phyloP scores from a whole-genome alignment of 495 filamentous ascomycete species.

The Neurospora sp. region DNA sequence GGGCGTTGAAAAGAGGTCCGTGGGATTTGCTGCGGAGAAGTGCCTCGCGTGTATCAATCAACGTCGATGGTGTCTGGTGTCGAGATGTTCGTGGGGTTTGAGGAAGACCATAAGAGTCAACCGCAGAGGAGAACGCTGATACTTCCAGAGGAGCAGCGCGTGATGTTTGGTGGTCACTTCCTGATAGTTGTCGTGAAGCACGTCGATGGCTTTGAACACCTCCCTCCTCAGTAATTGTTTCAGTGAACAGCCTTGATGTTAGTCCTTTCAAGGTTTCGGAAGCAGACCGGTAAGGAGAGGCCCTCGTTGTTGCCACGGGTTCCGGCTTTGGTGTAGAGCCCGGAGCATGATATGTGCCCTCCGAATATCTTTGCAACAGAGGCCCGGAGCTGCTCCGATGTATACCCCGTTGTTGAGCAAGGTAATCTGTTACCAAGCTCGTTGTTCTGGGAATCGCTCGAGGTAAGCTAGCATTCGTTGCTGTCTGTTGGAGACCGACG shows the following conservation, averaged over 20 bases:
- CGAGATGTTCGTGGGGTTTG: conserved; percentile 23
- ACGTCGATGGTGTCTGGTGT: conserved; percentile 36
- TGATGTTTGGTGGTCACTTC: background rate
- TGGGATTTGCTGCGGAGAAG: conserved; percentile 45
- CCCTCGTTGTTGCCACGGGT: background rate
- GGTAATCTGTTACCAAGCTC: conserved; percentile 22
- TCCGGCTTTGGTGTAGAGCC: conserved; percentile 4
- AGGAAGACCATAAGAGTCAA: conserved; percentile 13
- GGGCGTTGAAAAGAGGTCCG: conserved; percentile 12
- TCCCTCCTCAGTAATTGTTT: conserved; percentile 32
- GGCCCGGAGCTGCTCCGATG: conserved; percentile 12
- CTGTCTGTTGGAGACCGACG: conserved; percentile 59
- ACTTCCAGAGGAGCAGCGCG: background rate
- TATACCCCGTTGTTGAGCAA: conserved; percentile 1
- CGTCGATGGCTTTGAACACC: conserved; percentile 8
- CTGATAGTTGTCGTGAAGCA: background rate
- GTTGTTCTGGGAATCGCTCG: conserved; percentile 25
- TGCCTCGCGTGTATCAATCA: conserved; percentile 53
- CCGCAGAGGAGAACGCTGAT: conserved; percentile 7
- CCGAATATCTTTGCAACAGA: conserved; percentile 11
- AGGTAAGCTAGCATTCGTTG: conserved; percentile 38
- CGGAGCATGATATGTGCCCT: background rate
- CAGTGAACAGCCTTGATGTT: conserved; percentile 14
- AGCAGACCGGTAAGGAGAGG: conserved; percentile 9
- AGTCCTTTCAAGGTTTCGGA: conserved; percentile 11